phyloP scores from a whole-genome alignment of 2,329 filamentous ascomycete species.

The Fusarium bulbicola region DNA sequence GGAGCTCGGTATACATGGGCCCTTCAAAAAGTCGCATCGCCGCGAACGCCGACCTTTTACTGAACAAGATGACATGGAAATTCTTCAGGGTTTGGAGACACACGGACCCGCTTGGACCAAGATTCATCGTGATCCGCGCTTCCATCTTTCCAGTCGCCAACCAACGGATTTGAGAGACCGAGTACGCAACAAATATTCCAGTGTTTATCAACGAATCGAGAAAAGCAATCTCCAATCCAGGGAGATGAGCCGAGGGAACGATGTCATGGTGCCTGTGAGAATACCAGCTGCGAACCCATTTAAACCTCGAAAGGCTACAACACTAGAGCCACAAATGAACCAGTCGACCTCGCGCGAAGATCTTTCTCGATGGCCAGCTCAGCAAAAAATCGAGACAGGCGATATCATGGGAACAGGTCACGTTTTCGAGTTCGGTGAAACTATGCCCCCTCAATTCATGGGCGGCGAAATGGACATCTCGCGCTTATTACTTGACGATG shows the following conservation, averaged over 20 bases:
- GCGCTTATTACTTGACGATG: constrained; percentile 66
- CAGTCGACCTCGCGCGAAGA: constrained; percentile 58
- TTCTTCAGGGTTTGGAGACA: constrained; percentile 65
- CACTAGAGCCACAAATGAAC: constrained; percentile 53
- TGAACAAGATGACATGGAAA: constrained; percentile 69
- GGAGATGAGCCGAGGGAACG: constrained; percentile 52
- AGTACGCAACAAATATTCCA: constrained; percentile 70
- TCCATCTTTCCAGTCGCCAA: constrained; percentile 66
- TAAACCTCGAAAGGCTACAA: constrained; percentile 49
- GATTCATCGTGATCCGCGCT: constrained; percentile 68
- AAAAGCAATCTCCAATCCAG: constrained; percentile 61
- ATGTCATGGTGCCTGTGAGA: constrained; percentile 60
- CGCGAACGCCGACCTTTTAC: constrained; percentile 69
- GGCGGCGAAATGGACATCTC: constrained; percentile 71
- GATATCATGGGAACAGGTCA: constrained; percentile 40
- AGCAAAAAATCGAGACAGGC: constrained; percentile 46
- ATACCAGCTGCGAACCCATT: constrained; percentile 60
- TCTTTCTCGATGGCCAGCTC: constrained; percentile 53
- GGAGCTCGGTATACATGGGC: constrained; percentile 67
- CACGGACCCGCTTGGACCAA: constrained; percentile 73
- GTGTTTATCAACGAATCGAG: constrained; percentile 65
- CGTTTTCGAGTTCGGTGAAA: constrained; percentile 57
- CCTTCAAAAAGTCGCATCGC: constrained; percentile 69
- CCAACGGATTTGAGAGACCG: constrained; percentile 72
- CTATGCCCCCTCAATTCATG: constrained; percentile 50